Percentiles rank a stretch among this genome's conserved stretches.
phyloP scores from a whole-genome alignment of 805 yeast genomes.

The Metschnikowia anglica region DNA sequence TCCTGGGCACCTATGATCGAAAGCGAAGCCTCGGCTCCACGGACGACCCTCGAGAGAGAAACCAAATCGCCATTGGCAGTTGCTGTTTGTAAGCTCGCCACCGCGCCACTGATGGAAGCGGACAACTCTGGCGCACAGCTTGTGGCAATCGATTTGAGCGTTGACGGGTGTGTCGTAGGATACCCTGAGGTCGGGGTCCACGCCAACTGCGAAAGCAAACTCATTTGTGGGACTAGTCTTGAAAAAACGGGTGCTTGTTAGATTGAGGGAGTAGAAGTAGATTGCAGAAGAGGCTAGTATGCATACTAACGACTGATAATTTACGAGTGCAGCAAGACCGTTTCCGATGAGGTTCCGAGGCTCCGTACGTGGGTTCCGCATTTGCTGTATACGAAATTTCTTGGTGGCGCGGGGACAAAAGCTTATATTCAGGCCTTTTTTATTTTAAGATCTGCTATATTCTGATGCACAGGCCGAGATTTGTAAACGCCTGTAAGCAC shows the following conservation, averaged over 20 bases:
- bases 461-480: no score
- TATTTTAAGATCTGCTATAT: no score
- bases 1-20: constrained; percentile 35
- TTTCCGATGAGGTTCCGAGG: no score
- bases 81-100: constrained; percentile 23
- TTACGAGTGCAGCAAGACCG: not conserved
- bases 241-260: no score
- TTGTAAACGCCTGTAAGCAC: no score
- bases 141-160: constrained; percentile 28
- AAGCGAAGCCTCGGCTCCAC: constrained; percentile 41
- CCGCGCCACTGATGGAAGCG: constrained; percentile 15
- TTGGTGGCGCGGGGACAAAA: no score
- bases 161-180: constrained; percentile 28
- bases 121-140: constrained; percentile 26
- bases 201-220: not conserved
- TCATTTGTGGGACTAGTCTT: constrained; percentile 4
- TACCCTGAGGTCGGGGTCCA: constrained; percentile 21
- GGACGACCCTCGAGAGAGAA: constrained; percentile 24
- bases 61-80: constrained; percentile 21
- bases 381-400: no score
- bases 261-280: not conserved
- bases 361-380: no score
- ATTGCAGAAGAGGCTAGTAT: no score
- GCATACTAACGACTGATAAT: not conserved
- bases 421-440: no score